These are phyloP conservation scores for Aureobasidium sp. DNA, from an alignment of 2,329 filamentous ascomycete genomes.

Conservation along the genomic window DNA sequence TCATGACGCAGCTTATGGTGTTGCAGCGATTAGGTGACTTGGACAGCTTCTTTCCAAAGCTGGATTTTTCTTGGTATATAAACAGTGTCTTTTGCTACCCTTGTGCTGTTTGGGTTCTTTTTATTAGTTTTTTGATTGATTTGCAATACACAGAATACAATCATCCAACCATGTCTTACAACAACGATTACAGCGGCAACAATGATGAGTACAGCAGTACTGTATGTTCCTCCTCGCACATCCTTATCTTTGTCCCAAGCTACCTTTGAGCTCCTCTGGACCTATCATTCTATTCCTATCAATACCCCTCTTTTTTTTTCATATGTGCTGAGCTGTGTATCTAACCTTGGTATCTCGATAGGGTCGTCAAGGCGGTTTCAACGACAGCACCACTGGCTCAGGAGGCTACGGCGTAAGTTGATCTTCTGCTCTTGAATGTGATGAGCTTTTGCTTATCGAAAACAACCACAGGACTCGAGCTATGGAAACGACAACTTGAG, in stretches of 20 bases:
- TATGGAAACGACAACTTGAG: not conserved
- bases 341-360: not conserved
- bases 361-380: slow-evolving; percentile 3
- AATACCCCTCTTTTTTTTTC: not conserved
- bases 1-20: not conserved
- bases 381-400: not conserved
- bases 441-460: not conserved
- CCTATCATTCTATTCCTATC: not conserved
- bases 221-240: not conserved
- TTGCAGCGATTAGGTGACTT: not conserved
- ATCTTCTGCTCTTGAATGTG: not conserved
- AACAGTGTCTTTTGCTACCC: too few relatives aligned
- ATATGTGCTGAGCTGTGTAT: not conserved
- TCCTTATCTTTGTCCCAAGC: not conserved
- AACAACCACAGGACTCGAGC: not conserved
- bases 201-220: slow-evolving; percentile 8
- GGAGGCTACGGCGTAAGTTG: not conserved
- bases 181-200: slow-evolving; percentile 3
- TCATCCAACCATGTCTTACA: slow-evolving; percentile 5
- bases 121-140: not conserved
- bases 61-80: too few relatives aligned
- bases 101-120: not conserved
- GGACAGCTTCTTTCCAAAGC: too few relatives aligned
- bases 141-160: not conserved
- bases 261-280: not conserved